Evolutionary conservation across 345 rosid genomes (phyloP).

Genomic region (Punica granatum): DNA sequence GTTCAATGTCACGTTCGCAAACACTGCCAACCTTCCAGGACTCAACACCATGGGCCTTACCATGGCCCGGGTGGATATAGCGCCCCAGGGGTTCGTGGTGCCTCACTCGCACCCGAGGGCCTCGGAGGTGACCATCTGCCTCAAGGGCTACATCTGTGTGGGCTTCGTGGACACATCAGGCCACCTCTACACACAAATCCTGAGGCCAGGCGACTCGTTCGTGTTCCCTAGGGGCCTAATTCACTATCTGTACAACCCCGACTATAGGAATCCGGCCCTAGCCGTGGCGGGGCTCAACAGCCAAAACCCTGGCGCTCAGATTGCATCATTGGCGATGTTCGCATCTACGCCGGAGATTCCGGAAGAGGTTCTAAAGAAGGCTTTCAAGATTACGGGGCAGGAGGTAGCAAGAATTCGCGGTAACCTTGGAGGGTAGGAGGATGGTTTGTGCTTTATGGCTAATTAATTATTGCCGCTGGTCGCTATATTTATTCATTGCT

Average conservation of each 20-base stretch:
- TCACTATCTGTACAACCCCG: conserved; percentile 51
- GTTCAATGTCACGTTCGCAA: conserved; percentile 52
- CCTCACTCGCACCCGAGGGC: conserved; percentile 72
- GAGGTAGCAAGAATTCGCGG: conserved; percentile 35
- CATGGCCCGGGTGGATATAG: conserved; percentile 52
- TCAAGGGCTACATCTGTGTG: conserved; percentile 41
- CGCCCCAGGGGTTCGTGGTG: conserved; percentile 32
- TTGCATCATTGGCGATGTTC: conserved; percentile 40
- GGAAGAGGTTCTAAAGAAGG: conserved; percentile 33
- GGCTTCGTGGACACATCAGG: conserved; percentile 57
- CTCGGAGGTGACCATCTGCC: conserved; percentile 62
- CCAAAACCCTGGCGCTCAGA: conserved; percentile 65
- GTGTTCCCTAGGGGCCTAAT: conserved; percentile 63
- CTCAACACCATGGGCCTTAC: conserved; percentile 71
- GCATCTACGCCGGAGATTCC: conserved; percentile 30
- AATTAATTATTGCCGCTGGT: not conserved
- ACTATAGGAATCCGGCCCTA: conserved; percentile 32
- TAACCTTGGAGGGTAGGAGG: conserved; percentile 37
- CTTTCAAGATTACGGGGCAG: conserved; percentile 31
- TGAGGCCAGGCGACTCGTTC: conserved; percentile 55
- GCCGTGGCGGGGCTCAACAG: conserved; percentile 61
- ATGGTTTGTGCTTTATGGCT: not conserved
- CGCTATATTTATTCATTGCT: not conserved
- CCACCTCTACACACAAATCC: conserved; percentile 40
- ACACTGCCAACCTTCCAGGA: conserved; percentile 45